phyloP scores from a whole-genome alignment of 768 basidiomycete genomes.

The Lactarius indigo region DNA sequence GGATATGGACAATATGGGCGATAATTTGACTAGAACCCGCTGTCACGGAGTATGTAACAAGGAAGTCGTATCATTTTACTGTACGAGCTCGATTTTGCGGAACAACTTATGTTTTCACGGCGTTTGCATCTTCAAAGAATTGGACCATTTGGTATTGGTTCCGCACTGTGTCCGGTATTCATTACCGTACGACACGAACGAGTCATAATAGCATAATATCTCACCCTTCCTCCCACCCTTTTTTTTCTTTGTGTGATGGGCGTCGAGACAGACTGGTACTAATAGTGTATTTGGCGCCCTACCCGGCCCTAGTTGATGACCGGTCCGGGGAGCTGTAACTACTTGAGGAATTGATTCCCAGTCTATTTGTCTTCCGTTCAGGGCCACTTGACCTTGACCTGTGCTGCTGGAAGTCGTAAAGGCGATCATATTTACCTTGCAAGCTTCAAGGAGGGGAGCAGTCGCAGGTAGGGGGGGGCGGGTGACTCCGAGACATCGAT shows the following conservation, averaged over 20 bases:
- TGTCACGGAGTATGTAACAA: slow-evolving; percentile 8
- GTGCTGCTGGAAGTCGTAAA: background rate
- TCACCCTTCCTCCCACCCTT: background rate
- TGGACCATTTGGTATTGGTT: background rate
- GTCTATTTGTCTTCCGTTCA: background rate
- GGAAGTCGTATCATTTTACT: slow-evolving; percentile 1
- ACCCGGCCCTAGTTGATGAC: background rate
- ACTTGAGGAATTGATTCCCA: background rate
- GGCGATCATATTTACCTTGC: background rate
- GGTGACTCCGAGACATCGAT: background rate
- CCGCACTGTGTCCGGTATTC: slow-evolving; percentile 5
- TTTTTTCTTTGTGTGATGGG: background rate
- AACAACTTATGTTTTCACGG: slow-evolving; percentile 8
- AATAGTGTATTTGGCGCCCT: slow-evolving; percentile 1
- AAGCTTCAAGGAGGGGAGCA: background rate
- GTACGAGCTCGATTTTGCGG: background rate
- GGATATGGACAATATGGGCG: slow-evolving; percentile 33
- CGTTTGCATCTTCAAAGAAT: background rate
- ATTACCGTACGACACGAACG: background rate
- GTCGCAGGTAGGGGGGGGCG: background rate
- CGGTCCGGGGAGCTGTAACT: background rate
- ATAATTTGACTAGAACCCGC: slow-evolving; percentile 23
- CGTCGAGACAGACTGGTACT: background rate
- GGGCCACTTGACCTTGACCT: background rate
- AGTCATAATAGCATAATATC: background rate